Base-by-base conservation (phyloP, 2,329 filamentous ascomycete species). In the Pseudofabraea citricarpa region DNA sequence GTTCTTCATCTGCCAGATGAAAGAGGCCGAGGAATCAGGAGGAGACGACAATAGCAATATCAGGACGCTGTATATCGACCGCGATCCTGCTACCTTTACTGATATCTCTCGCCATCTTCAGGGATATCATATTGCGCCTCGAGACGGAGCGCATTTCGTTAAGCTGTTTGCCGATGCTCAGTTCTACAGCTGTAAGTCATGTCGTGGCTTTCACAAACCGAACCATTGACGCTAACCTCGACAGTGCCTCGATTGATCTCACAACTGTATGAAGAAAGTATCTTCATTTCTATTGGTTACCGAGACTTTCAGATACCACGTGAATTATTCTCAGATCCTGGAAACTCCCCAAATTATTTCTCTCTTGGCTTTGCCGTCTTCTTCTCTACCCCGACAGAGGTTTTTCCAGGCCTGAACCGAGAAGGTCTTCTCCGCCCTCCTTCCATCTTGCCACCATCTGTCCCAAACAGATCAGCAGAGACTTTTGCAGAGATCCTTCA, bases 311-410 rank as follows among this genome's bases (percentile, higher is more conserved):
- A 90, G 61, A 90, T 97, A 52, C 87, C 90, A 2, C 85, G 90
- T 50, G 87, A 95, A 55, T 74, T 95, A 48, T 95, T 97, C 64
- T 84, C 79, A 22, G 77, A 79, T 26, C 88, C 90, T 1, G 91
- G 90, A 20, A 90, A 97, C 66, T 83, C 81, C n/a, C 90, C 90
- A 10, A 97, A 97, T 64, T 97, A 90, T 73, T 97, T 97, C 71
- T 85, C 89, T 0, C 77, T 96, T 3, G 90, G 90, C 46, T 95
- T 95, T 59, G 85, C 83, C 27, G 79, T 88, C 55, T 94, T 95
- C 73, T 95, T 95, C 69, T 83, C 83, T 13, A 81, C 80, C 2
- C 87, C 87, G 0, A 74, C 79, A 12, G 85, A 95, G 56, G 77
- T 90, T 5, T 96, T 95, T 55, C 91, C 91, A 0, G 91, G 90